Base-by-base conservation (phyloP, 176 grass and related monocot genomes). In the Triticum monococcum region DNA sequence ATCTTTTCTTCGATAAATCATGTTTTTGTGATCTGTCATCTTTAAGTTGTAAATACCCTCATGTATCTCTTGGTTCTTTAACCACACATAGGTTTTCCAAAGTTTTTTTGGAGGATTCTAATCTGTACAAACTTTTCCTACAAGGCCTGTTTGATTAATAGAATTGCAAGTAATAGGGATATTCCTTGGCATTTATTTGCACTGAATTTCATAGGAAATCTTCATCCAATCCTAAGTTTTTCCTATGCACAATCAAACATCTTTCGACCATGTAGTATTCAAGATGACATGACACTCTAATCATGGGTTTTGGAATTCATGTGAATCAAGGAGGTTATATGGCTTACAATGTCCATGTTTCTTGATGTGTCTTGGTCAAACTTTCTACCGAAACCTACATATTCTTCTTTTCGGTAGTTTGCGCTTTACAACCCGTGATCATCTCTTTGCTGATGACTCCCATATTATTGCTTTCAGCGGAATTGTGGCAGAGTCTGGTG, bases 401-500 rank as follows among this genome's bases (percentile, higher is more conserved):
- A 12, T 70, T 77, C 35, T 22, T 30, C 35, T 54, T 10, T 8
- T 52, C 1, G 32, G 78, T 48, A 2, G 25, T 56, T 56, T 33
- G 40, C 12, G 23, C 0, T 41, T 88, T 68, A 31, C 20, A 1
- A 18, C 8, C 10, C 43, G 9, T 61, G 5, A 38, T 30, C 1
- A 76, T 68, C 17, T 8, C 57, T 77, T 87, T 3, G 5, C 16
- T 74, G 28, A 75, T 69, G 35, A n/a, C 35, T 0, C 5, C 9
- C 16, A 4, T 81, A 1, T 5, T 25, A 75, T 81, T 81, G 23
- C 40, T 88, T 93, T 54, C 87, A 99, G 94, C 67, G 70, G 85
- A 84, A 40, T 71, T 79, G 71, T 99, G 90, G 97, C 89, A 72
- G 37, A 78, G 81, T 79, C 85, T 99, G 38, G 30, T 96, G 82